These are phyloP conservation scores for Sporothrix brunneoviolacea DNA, from an alignment of 2,329 filamentous ascomycete species.

Conservation along the genomic window DNA sequence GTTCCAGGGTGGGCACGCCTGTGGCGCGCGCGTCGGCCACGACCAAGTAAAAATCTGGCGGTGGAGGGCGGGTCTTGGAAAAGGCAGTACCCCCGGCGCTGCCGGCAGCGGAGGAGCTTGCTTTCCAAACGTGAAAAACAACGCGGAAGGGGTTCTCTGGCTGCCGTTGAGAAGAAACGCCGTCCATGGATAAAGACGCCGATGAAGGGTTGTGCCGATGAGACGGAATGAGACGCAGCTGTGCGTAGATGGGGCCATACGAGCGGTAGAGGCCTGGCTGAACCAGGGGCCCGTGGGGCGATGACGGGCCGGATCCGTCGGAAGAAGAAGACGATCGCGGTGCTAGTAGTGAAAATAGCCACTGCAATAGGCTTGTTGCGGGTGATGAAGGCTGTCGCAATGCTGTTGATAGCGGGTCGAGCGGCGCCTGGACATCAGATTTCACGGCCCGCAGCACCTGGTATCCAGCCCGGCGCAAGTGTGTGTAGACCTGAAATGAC, in stretches of 20 bases:
- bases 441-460: slow-evolving; percentile 42
- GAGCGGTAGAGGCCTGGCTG: slow-evolving; percentile 58
- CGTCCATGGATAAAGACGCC: slow-evolving; percentile 13
- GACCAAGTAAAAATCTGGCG: slow-evolving; percentile 77
- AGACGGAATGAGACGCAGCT: slow-evolving; percentile 64
- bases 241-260: slow-evolving; percentile 66
- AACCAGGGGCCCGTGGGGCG: slow-evolving; percentile 50
- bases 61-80: slow-evolving; percentile 69
- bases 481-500: slow-evolving; percentile 80
- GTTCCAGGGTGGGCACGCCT: slow-evolving; percentile 62
- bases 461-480: slow-evolving; percentile 78
- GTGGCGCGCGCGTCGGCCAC: slow-evolving; percentile 72
- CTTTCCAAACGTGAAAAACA: slow-evolving; percentile 24
- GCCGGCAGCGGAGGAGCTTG: too few species aligned
- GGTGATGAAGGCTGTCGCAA: background rate
- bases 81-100: slow-evolving; percentile 44
- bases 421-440: background rate
- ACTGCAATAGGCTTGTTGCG: slow-evolving; percentile 39
- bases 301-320: background rate
- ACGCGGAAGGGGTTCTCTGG: slow-evolving; percentile 58
- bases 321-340: background rate
- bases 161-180: too few species aligned
- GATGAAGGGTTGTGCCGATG: slow-evolving; percentile 25
- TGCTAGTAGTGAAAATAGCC: slow-evolving; percentile 44
- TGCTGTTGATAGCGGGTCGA: background rate